Conservation (phyloP, 306 rosid species). For the Trifolium pratense region DNA sequence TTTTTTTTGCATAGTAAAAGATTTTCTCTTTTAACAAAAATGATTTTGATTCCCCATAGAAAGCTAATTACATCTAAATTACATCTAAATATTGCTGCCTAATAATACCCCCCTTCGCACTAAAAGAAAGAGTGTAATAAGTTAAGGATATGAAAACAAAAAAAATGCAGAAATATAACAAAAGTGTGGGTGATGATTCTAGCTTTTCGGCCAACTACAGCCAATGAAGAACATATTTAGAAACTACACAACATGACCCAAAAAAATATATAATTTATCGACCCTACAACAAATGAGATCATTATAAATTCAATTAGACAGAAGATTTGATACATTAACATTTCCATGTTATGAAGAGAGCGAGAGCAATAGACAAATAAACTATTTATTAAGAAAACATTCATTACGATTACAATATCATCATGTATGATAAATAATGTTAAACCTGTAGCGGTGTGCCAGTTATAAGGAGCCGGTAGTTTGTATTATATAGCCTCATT, state of each 20-base stretch:
- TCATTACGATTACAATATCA: background rate
- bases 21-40: no score
- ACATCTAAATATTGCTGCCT: no score
- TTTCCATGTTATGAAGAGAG: slow-evolving; percentile 12
- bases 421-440: slow-evolving; percentile 31
- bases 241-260: slow-evolving; percentile 6
- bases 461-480: slow-evolving; percentile 91
- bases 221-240: background rate
- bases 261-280: background rate
- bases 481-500: slow-evolving; percentile 88
- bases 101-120: background rate
- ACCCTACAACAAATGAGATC: background rate
- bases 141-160: background rate
- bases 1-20: no score
- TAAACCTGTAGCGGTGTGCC: slow-evolving; percentile 97
- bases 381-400: background rate
- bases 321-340: slow-evolving; percentile 14
- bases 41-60: no score
- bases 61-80: slow-evolving; percentile 15
- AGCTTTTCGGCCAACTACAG: background rate
- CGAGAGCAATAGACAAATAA: background rate
- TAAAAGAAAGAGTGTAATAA: background rate
- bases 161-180: no score
- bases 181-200: background rate
- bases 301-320: slow-evolving; percentile 5